phyloP scores from a whole-genome alignment of 2,329 filamentous ascomycete species.

The Clonostachys rosea region DNA sequence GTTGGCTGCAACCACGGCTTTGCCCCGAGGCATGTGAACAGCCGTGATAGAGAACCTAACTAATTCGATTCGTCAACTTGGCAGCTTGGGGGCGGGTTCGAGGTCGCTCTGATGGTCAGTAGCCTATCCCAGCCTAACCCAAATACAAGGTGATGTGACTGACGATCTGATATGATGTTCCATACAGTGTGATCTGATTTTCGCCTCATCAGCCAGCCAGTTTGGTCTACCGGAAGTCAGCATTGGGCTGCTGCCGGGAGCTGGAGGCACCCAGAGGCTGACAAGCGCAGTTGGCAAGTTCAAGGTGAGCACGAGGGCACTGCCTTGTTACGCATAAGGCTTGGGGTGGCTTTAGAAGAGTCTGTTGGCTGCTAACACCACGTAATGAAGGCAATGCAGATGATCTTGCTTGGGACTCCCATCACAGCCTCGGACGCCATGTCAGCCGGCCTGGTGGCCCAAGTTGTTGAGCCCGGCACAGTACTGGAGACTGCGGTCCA shows the following conservation, averaged over 20 bases:
- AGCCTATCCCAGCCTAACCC: not conserved
- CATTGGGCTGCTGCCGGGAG: constrained; percentile 32
- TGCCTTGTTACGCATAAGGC: not conserved
- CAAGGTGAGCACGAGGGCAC: constrained; percentile 18
- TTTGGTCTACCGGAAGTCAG: constrained; percentile 32
- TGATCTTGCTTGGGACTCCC: constrained; percentile 16
- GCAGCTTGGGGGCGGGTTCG: constrained; percentile 45
- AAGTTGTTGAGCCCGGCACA: constrained; percentile 16
- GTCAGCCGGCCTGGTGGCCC: constrained; percentile 15
- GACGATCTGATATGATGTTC: not conserved
- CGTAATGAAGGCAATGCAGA: constrained; percentile 17
- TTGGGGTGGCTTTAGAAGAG: not conserved
- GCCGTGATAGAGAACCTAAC: not conserved
- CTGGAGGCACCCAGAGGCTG: constrained; percentile 32
- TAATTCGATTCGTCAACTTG: not conserved
- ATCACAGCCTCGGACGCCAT: constrained; percentile 17
- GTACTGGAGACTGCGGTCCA: constrained; percentile 15
- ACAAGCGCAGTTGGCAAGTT: constrained; percentile 33
- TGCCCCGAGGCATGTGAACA: not conserved
- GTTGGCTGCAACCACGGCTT: not conserved
- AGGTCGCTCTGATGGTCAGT: constrained; percentile 39
- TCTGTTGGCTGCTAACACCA: not conserved
- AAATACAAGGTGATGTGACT: too few species aligned
- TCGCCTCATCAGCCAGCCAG: constrained; percentile 23
- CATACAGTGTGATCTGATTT: constrained; percentile 29